A percentile compares a stretch with the other conserved stretches of the same genome.
These are phyloP conservation scores for Chamaecrista fasciculata DNA, from an alignment of 306 rosid genomes.

Conservation along the genomic window DNA sequence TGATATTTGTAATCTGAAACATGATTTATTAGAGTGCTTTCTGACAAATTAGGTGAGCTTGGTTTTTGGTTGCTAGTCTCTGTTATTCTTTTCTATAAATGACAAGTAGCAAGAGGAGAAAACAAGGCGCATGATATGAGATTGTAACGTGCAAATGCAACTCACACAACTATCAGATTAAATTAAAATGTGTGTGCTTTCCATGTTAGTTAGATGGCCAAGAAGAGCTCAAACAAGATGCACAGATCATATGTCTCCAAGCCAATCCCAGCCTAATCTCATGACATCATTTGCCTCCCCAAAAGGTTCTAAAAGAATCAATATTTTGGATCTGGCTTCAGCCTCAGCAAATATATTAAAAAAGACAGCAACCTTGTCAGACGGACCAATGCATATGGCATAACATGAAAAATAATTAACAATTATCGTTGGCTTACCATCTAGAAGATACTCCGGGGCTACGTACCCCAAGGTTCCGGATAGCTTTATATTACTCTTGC, in stretches of 20 bases:
- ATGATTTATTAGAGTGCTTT: too few species aligned
- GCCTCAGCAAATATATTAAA: conserved; percentile 21
- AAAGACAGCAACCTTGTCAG: conserved; percentile 3
- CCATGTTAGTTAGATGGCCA: conserved; percentile 19
- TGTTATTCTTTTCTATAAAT: neutral
- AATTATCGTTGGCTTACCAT: conserved; percentile 60
- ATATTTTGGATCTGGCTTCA: conserved; percentile 35
- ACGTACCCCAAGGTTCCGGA: conserved; percentile 93
- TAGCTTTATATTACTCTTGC: conserved; percentile 74
- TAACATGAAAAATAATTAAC: conserved; percentile 27
- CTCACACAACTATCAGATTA: conserved; percentile 9
- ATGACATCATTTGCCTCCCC: conserved; percentile 30
- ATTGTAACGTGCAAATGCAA: conserved; percentile 23
- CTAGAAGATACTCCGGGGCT: conserved; percentile 95
- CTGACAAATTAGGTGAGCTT: conserved; percentile 9
- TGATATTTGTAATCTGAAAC: too few species aligned
- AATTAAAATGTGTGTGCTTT: conserved; percentile 23
- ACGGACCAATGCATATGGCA: conserved; percentile 29
- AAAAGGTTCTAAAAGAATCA: conserved; percentile 26
- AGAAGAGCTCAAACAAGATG: conserved; percentile 27
- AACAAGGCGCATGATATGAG: conserved; percentile 21
- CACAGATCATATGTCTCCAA: conserved; percentile 30
- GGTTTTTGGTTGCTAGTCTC: neutral
- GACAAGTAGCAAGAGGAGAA: conserved; percentile 35
- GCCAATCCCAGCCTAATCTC: conserved; percentile 31